phyloP scores from a whole-genome alignment of 2,329 filamentous ascomycete species.

The Fusarium nurragi region DNA sequence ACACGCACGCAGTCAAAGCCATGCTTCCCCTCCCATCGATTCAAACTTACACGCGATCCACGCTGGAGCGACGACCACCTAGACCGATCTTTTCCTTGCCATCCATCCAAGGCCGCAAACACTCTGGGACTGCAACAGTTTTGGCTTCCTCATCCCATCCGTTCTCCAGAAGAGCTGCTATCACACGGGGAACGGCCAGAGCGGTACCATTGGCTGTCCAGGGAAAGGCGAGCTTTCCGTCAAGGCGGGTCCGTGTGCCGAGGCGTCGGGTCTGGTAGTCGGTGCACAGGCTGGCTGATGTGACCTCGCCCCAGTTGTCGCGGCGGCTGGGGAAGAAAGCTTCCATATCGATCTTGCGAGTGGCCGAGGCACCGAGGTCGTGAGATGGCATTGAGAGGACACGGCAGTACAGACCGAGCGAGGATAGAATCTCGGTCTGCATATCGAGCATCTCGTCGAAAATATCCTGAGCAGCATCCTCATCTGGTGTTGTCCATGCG shows the following conservation, averaged over 20 bases:
- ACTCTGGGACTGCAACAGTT: conserved; percentile 79
- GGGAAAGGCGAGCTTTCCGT: conserved; percentile 74
- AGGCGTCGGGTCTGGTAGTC: conserved; percentile 92
- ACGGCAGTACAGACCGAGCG: conserved; percentile 83
- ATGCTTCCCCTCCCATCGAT: not conserved
- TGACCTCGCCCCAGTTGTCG: conserved; percentile 87
- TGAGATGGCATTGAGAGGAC: conserved; percentile 90
- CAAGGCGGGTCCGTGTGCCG: conserved; percentile 73
- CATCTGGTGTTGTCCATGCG: conserved; percentile 79
- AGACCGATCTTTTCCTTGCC: conserved; percentile 71
- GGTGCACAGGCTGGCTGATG: conserved; percentile 88
- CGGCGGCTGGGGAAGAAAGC: conserved; percentile 87
- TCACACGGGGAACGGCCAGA: conserved; percentile 85
- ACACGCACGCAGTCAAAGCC: conserved; percentile 19
- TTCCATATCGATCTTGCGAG: conserved; percentile 91
- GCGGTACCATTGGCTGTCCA: conserved; percentile 96
- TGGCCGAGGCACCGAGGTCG: conserved; percentile 89
- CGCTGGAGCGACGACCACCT: conserved; percentile 43
- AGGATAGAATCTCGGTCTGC: conserved; percentile 82
- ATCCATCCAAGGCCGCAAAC: conserved; percentile 85
- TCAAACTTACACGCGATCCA: conserved; percentile 43
- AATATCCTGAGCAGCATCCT: conserved; percentile 60
- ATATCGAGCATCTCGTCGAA: conserved; percentile 89
- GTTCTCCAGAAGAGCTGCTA: conserved; percentile 90
- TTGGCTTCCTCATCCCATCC: conserved; percentile 79